phyloP scores from a whole-genome alignment of 2,329 filamentous ascomycete species.

The Chaetomium sp. region DNA sequence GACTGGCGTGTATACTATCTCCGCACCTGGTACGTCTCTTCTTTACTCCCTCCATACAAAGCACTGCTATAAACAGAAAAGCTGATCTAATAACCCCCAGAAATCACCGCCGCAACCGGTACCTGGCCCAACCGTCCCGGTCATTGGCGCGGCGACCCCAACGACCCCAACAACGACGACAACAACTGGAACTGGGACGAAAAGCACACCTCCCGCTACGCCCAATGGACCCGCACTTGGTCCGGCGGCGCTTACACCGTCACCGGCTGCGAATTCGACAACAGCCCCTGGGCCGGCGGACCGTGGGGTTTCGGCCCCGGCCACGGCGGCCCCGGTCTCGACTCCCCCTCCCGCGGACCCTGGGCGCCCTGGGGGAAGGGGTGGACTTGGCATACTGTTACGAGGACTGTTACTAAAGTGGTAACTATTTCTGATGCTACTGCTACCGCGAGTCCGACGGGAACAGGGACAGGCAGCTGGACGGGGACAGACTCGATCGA shows the following conservation, averaged over 20 bases:
- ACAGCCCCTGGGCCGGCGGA: conserved; percentile 36
- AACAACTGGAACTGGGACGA: conserved; percentile 4
- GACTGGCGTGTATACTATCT: conserved; percentile 36
- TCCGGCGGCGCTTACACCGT: conserved; percentile 35
- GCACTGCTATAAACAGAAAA: not conserved
- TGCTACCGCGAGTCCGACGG: not conserved
- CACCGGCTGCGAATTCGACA: conserved; percentile 37
- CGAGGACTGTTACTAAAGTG: conserved; percentile 30
- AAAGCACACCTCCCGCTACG: not conserved
- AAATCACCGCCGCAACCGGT: conserved; percentile 13
- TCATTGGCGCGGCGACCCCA: conserved; percentile 2
- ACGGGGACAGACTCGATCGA: too few species aligned
- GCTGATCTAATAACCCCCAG: not conserved
- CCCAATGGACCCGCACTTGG: conserved; percentile 28
- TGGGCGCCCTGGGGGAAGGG: conserved; percentile 37
- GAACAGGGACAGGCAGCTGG: too few species aligned
- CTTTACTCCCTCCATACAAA: not conserved
- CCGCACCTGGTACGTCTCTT: conserved; percentile 24
- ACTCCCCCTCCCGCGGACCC: conserved; percentile 21
- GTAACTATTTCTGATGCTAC: conserved; percentile 27
- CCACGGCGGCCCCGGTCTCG: conserved; percentile 16
- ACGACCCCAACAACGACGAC: not conserved
- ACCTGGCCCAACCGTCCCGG: not conserved
- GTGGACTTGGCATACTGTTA: conserved; percentile 33
- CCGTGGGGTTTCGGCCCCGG: conserved; percentile 33